A percentile compares a stretch with the other conserved stretches of the same genome.
Evolutionary conservation across 1,139 yeast species (phyloP).

Genomic region (Trichomonascaceae sp.): DNA sequence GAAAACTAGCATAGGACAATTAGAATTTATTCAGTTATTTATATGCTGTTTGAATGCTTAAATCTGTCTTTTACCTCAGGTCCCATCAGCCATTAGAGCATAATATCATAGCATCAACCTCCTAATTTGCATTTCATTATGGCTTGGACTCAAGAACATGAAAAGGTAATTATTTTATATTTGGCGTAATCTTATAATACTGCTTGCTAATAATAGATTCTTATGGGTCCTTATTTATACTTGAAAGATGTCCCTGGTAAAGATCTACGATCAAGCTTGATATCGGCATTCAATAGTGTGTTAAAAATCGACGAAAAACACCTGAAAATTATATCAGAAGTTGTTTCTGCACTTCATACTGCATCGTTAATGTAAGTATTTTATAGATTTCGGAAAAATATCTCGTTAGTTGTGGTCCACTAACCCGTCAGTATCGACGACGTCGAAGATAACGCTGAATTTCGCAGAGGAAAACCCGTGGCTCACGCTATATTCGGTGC

Average conservation of each 20-base stretch:
- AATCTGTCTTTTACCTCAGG: background rate
- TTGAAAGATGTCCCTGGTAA: conserved; percentile 50
- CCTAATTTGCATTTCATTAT: background rate
- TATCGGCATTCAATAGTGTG: conserved; percentile 46
- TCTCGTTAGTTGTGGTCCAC: background rate
- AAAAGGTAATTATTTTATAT: conserved; percentile 10
- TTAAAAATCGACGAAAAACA: conserved; percentile 37
- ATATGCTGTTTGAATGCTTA: too few relatives aligned
- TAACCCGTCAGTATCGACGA: conserved; percentile 52
- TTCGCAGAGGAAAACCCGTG: conserved; percentile 69
- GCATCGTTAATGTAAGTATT: conserved; percentile 46
- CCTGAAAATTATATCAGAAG: conserved; percentile 36
- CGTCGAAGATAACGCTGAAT: conserved; percentile 68
- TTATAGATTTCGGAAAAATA: background rate
- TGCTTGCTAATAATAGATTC: conserved; percentile 19
- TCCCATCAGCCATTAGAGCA: background rate
- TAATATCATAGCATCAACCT: background rate
- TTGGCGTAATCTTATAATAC: background rate
- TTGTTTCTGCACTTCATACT: conserved; percentile 56
- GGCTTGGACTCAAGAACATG: conserved; percentile 18
- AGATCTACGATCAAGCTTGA: conserved; percentile 44
- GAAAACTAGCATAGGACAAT: background rate
- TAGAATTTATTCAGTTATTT: too few relatives aligned
- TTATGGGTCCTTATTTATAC: conserved; percentile 50
- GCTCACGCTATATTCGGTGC: conserved; percentile 73